Evolutionary conservation across 768 basidiomycete genomes (phyloP).

Genomic region (Tulasnella sp.): DNA sequence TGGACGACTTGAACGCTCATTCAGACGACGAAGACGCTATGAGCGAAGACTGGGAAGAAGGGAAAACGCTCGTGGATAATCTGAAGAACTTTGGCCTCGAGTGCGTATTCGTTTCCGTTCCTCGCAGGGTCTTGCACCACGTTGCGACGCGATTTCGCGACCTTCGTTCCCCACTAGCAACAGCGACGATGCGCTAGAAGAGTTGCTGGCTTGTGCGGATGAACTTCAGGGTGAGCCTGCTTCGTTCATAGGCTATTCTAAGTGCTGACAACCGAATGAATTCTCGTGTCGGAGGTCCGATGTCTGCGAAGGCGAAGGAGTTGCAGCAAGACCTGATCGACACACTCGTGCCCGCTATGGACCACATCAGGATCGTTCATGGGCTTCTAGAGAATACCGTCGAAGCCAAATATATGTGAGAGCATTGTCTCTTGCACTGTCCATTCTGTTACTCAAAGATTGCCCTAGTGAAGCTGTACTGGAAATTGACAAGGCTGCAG

Average conservation of each 20-base stretch:
- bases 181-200: slow-evolving; percentile 23
- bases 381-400: slow-evolving; percentile 19
- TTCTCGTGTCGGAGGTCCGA: background rate
- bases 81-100: slow-evolving; percentile 7
- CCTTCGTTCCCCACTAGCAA: background rate
- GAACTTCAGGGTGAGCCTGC: slow-evolving; percentile 18
- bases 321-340: slow-evolving; percentile 27
- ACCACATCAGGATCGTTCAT: slow-evolving; percentile 27
- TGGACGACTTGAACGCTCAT: background rate
- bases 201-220: slow-evolving; percentile 22
- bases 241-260: background rate
- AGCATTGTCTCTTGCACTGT: background rate
- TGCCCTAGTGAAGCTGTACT: slow-evolving; percentile 12
- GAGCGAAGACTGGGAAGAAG: slow-evolving; percentile 28
- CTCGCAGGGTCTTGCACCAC: background rate
- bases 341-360: slow-evolving; percentile 28
- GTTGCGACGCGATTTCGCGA: background rate
- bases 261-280: background rate
- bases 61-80: slow-evolving; percentile 24
- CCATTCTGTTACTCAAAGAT: background rate
- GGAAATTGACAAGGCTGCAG: slow-evolving; percentile 22
- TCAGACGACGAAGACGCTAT: slow-evolving; percentile 6
- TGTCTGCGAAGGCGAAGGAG: slow-evolving; percentile 13
- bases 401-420: slow-evolving; percentile 19
- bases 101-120: slow-evolving; percentile 8